Conservation (phyloP, 331 rosid genomes). For the Stylosanthes scabra region DNA sequence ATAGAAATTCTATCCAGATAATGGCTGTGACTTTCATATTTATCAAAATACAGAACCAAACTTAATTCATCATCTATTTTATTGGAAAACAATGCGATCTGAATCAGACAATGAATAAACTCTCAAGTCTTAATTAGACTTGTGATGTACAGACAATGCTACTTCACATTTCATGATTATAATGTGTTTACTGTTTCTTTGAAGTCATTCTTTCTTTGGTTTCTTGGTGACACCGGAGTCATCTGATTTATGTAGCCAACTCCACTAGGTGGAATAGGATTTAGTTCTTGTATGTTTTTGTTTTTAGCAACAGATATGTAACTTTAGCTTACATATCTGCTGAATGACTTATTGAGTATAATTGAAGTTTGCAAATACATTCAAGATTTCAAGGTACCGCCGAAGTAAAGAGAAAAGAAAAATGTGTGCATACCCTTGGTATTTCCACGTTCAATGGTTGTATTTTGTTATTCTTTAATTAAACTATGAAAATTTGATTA, state of each 20-base stretch:
- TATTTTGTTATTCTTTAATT: neutral
- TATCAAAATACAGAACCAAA: neutral
- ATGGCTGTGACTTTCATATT: too few relatives aligned
- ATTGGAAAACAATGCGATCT: slow-evolving; percentile 27
- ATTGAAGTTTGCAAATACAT: slow-evolving; percentile 7
- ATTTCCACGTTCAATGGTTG: neutral
- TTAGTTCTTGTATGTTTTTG: neutral
- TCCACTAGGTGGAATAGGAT: too few relatives aligned
- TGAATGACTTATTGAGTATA: slow-evolving; percentile 14
- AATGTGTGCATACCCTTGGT: slow-evolving; percentile 5
- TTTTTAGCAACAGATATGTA: neutral
- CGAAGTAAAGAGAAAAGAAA: slow-evolving; percentile 29
- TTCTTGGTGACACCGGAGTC: too few relatives aligned
- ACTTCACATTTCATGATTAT: slow-evolving; percentile 7
- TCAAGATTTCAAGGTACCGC: slow-evolving; percentile 5
- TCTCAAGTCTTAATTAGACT: slow-evolving; percentile 12
- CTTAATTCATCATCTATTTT: slow-evolving; percentile 26
- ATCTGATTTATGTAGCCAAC: too few relatives aligned
- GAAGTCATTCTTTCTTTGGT: neutral
- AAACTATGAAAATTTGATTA: neutral
- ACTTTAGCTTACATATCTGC: neutral
- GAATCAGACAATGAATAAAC: slow-evolving; percentile 15
- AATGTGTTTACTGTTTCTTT: neutral
- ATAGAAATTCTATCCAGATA: too few relatives aligned
- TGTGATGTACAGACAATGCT: neutral